Percentiles rank a stretch among this genome's conserved stretches.
phyloP scores from a whole-genome alignment of 495 filamentous ascomycete species.

The Tuber indicum region DNA sequence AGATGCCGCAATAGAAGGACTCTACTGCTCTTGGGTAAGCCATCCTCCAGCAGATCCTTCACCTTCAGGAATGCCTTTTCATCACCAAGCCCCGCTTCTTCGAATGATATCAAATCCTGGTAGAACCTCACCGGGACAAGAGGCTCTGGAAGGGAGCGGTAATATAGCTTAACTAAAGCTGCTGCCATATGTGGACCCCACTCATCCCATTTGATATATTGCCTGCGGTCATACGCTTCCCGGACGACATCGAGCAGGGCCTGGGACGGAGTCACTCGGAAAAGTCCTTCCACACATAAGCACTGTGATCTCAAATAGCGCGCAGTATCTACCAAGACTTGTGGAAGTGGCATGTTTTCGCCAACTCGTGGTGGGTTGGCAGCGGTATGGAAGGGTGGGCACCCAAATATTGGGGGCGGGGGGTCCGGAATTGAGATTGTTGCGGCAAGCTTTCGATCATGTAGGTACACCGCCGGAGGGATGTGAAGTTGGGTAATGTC shows the following conservation, averaged over 20 bases:
- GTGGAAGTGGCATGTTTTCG: slow-evolving; percentile 46
- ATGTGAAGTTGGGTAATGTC: slow-evolving; percentile 50
- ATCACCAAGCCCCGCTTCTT: slow-evolving; percentile 20
- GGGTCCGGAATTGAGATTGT: slow-evolving; percentile 49
- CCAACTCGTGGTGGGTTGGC: slow-evolving; percentile 43
- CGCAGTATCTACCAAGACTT: slow-evolving; percentile 50
- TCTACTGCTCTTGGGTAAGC: slow-evolving; percentile 44
- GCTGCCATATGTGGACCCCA: slow-evolving; percentile 51
- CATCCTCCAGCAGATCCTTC: slow-evolving; percentile 42
- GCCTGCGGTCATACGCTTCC: slow-evolving; percentile 53
- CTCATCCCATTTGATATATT: slow-evolving; percentile 48
- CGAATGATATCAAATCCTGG: slow-evolving; percentile 25
- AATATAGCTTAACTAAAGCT: slow-evolving; percentile 53
- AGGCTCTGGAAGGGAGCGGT: slow-evolving; percentile 50
- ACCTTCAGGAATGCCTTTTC: slow-evolving; percentile 25
- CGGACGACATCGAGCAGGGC: slow-evolving; percentile 48
- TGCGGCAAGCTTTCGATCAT: slow-evolving; percentile 48
- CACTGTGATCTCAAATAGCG: slow-evolving; percentile 49
- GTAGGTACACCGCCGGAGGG: slow-evolving; percentile 50
- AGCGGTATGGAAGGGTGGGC: slow-evolving; percentile 30
- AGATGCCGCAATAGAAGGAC: slow-evolving; percentile 49
- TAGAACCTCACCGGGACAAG: slow-evolving; percentile 49
- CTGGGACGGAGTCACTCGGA: slow-evolving; percentile 49
- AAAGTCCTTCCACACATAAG: slow-evolving; percentile 49
- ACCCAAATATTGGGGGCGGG: slow-evolving; percentile 43